Percentiles rank a stretch among this genome's conserved stretches.
Conservation (phyloP, 2,329 filamentous ascomycete species). For the Fusarium anguioides region DNA sequence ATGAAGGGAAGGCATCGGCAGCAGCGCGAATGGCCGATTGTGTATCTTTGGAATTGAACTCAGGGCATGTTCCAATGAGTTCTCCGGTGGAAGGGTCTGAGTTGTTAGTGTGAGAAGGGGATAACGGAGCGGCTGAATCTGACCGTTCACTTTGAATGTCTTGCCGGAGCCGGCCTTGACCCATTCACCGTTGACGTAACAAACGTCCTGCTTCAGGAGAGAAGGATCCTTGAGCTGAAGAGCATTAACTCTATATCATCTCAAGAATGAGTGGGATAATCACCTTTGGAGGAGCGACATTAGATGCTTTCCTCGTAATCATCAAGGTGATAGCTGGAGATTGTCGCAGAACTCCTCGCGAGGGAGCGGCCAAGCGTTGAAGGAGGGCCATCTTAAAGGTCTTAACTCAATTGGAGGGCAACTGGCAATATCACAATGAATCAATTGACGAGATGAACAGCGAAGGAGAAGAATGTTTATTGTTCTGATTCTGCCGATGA, state of each 20-base stretch:
- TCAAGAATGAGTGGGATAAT: not conserved
- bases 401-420: not conserved
- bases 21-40: slow-evolving; percentile 87
- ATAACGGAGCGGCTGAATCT: slow-evolving; percentile 12
- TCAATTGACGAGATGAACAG: not conserved
- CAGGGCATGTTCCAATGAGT: slow-evolving; percentile 84
- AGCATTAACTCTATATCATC: not conserved
- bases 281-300: slow-evolving; percentile 59
- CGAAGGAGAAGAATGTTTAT: not conserved
- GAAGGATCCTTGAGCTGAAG: slow-evolving; percentile 78
- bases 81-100: slow-evolving; percentile 85
- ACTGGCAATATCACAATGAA: not conserved
- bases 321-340: slow-evolving; percentile 43
- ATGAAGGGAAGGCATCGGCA: slow-evolving; percentile 76
- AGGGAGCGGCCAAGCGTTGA: slow-evolving; percentile 47
- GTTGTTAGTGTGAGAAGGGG: slow-evolving; percentile 5
- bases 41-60: slow-evolving; percentile 83
- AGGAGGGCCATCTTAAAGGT: slow-evolving; percentile 47
- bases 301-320: slow-evolving; percentile 56
- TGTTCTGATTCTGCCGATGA: slow-evolving; percentile 5
- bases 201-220: slow-evolving; percentile 83
- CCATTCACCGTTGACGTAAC: slow-evolving; percentile 95
- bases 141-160: slow-evolving; percentile 88
- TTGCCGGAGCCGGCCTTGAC: slow-evolving; percentile 84
- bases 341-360: slow-evolving; percentile 47